These are phyloP conservation scores for Suillus weaverae DNA, from an alignment of 768 basidiomycete species.

Conservation along the genomic window DNA sequence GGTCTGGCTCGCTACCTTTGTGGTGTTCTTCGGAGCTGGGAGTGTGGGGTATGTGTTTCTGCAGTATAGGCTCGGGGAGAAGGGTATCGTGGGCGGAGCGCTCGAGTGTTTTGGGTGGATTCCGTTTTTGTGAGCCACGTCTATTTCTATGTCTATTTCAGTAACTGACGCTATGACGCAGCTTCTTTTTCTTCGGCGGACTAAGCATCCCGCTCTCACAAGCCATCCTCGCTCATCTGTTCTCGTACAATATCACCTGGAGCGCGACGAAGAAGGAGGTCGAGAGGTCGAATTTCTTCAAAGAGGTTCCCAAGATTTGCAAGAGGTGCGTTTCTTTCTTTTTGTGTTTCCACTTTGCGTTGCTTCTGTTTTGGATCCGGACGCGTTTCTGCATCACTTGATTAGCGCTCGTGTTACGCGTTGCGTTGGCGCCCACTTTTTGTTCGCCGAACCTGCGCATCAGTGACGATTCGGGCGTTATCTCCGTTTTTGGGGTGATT, in stretches of 20 bases:
- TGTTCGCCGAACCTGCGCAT: background rate
- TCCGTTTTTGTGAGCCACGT: constrained; percentile 37
- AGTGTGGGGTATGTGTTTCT: constrained; percentile 70
- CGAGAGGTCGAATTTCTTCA: constrained; percentile 86
- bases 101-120: constrained; percentile 29
- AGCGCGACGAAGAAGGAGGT: constrained; percentile 76
- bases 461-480: background rate
- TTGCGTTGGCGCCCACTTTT: constrained; percentile 27
- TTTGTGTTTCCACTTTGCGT: background rate
- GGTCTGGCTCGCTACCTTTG: constrained; percentile 73
- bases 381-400: constrained; percentile 36
- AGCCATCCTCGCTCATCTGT: constrained; percentile 55
- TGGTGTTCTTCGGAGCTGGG: constrained; percentile 78
- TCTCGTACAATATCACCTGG: constrained; percentile 62
- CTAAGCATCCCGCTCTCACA: constrained; percentile 53
- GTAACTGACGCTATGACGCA: background rate
- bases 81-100: constrained; percentile 23
- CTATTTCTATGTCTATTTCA: too few species aligned
- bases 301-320: constrained; percentile 81
- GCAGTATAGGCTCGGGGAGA: constrained; percentile 66
- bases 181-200: constrained; percentile 58
- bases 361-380: background rate
- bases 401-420: constrained; percentile 11
- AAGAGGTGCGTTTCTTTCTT: constrained; percentile 47
- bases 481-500: constrained; percentile 23